Evolutionary conservation across 768 basidiomycete genomes (phyloP).

Genomic region (Leccinellum luteum): DNA sequence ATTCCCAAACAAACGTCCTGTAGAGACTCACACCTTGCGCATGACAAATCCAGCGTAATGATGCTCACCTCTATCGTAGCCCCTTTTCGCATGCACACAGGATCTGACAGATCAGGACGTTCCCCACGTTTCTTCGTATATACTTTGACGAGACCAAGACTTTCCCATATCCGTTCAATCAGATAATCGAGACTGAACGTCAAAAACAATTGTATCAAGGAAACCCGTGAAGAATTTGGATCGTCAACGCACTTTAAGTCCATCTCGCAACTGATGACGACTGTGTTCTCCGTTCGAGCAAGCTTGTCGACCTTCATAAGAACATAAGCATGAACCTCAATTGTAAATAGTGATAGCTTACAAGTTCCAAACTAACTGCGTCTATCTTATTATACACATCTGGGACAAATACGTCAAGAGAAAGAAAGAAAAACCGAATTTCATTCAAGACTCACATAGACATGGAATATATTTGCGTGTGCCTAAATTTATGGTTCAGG

Average conservation of each 20-base stretch:
- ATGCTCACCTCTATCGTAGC: slow-evolving; percentile 81
- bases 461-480: slow-evolving; percentile 95
- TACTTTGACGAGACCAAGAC: slow-evolving; percentile 80
- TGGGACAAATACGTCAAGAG: slow-evolving; percentile 25
- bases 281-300: slow-evolving; percentile 74
- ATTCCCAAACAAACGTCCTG: slow-evolving; percentile 91
- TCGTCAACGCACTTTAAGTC: slow-evolving; percentile 67
- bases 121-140: slow-evolving; percentile 98
- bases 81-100: slow-evolving; percentile 85
- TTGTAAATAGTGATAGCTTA: slow-evolving; percentile 5
- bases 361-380: slow-evolving; percentile 74
- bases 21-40: background rate
- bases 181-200: slow-evolving; percentile 61
- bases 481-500: slow-evolving; percentile 41
- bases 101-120: slow-evolving; percentile 88
- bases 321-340: background rate
- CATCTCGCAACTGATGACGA: slow-evolving; percentile 98
- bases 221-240: background rate
- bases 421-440: background rate
- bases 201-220: slow-evolving; percentile 5
- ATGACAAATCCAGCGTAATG: background rate
- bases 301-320: slow-evolving; percentile 64
- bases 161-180: slow-evolving; percentile 75
- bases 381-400: slow-evolving; percentile 98
- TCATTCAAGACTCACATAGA: slow-evolving; percentile 56